phyloP scores from a whole-genome alignment of 2,329 filamentous ascomycete genomes.

The Fusarium falciforme region DNA sequence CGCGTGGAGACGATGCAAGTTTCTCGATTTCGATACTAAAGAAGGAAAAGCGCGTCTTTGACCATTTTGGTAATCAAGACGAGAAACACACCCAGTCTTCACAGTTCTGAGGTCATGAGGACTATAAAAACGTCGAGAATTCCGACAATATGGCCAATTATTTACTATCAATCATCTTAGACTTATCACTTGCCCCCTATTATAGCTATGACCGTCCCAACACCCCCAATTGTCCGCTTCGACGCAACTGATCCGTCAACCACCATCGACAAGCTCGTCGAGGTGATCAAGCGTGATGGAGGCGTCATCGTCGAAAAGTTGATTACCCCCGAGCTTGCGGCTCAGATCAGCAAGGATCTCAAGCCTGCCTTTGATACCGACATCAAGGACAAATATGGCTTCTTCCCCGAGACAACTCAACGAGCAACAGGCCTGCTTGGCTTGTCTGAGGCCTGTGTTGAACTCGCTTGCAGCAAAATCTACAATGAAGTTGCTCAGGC shows the following conservation, averaged over 20 bases:
- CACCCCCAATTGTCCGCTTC: background rate
- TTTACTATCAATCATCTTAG: background rate
- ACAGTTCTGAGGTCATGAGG: background rate
- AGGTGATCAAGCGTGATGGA: constrained; percentile 42
- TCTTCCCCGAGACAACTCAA: constrained; percentile 54
- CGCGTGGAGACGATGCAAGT: background rate
- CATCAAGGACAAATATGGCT: constrained; percentile 50
- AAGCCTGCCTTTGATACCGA: constrained; percentile 52
- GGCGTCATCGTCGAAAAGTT: constrained; percentile 53
- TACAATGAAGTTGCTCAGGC: constrained; percentile 19
- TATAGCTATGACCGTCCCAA: background rate
- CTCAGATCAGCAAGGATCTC: constrained; percentile 51
- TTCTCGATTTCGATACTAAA: background rate
- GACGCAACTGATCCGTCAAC: background rate
- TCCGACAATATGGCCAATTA: background rate
- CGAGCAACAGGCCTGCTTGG: constrained; percentile 53
- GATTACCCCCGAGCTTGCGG: constrained; percentile 45
- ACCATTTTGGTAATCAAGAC: background rate
- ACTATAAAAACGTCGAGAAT: background rate
- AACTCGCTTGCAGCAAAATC: constrained; percentile 48
- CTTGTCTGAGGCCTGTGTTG: constrained; percentile 52
- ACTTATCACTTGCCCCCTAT: background rate
- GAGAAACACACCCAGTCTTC: background rate
- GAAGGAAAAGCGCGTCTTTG: background rate
- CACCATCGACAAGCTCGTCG: background rate